phyloP scores from a whole-genome alignment of 2,329 filamentous ascomycete species.

The Alternaria atra region DNA sequence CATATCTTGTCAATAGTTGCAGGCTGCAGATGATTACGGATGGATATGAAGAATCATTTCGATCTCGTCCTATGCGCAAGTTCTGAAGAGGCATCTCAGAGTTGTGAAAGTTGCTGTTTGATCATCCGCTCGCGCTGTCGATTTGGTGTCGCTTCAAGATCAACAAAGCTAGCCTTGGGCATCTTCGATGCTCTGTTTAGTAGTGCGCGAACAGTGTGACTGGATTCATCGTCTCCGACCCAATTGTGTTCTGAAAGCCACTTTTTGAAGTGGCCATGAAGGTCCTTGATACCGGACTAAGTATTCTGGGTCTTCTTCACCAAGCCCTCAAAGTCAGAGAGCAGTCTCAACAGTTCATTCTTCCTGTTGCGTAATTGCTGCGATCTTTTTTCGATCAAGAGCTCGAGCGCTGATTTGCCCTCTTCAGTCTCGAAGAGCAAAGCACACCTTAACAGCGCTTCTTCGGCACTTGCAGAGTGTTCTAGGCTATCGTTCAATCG shows the following conservation, averaged over 20 bases:
- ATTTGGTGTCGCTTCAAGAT: conserved; percentile 9
- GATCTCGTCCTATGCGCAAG: conserved; percentile 29
- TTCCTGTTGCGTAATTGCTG: conserved; percentile 22
- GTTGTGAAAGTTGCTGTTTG: conserved; percentile 31
- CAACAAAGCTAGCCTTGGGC: conserved; percentile 10
- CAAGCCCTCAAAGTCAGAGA: conserved; percentile 31
- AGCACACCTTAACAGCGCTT: conserved; percentile 61
- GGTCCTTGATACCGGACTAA: conserved; percentile 14
- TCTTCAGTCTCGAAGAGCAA: conserved; percentile 27
- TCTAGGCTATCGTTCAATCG: conserved; percentile 58
- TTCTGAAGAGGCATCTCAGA: conserved; percentile 31
- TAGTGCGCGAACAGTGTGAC: conserved; percentile 8
- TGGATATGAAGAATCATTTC: conserved; percentile 32
- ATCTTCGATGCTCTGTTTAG: conserved; percentile 19
- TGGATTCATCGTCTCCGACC: conserved; percentile 36
- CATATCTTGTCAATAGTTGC: neutral
- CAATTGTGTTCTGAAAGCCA: conserved; percentile 26
- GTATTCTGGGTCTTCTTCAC: neutral
- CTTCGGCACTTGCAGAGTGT: conserved; percentile 59
- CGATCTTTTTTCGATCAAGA: conserved; percentile 25
- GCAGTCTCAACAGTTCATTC: conserved; percentile 19
- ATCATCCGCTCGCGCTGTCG: conserved; percentile 1
- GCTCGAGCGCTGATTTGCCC: conserved; percentile 25
- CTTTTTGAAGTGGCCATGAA: conserved; percentile 29
- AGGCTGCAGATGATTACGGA: conserved; percentile 21